phyloP scores from a whole-genome alignment of 345 rosid species.

The Camelina laxa region DNA sequence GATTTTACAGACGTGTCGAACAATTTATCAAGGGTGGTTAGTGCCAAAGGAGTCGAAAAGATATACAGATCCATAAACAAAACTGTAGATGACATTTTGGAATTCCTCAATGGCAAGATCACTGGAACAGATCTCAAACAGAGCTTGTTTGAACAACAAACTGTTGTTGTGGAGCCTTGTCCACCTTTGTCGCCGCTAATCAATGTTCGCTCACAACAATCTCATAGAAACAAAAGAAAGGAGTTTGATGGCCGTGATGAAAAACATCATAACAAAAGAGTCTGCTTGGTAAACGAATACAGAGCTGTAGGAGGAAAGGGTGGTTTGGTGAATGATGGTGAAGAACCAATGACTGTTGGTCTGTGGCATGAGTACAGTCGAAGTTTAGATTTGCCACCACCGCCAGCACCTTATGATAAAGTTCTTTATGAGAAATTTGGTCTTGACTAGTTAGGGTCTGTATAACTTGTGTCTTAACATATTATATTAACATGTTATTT shows the following conservation, averaged over 20 bases:
- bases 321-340: background rate
- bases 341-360: background rate
- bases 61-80: constrained; percentile 46
- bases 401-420: background rate
- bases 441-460: background rate
- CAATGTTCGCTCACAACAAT: constrained; percentile 11
- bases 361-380: background rate
- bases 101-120: constrained; percentile 45
- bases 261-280: constrained; percentile 16
- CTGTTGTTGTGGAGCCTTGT: background rate
- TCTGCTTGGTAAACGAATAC: background rate
- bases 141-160: constrained; percentile 44
- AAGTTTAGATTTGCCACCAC: background rate
- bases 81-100: constrained; percentile 38
- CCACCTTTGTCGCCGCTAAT: background rate
- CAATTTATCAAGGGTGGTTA: constrained; percentile 56
- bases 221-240: constrained; percentile 3
- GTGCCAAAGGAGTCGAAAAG: constrained; percentile 40
- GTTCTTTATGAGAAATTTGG: background rate
- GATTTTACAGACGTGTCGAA: constrained; percentile 53
- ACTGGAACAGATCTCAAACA: constrained; percentile 36
- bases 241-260: background rate
- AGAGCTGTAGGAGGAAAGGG: constrained; percentile 2
- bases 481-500: too few species aligned
- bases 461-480: too few species aligned